Evolutionary conservation across 176 grass and related monocot genomes (phyloP).

Genomic region (Microstegium vimineum): DNA sequence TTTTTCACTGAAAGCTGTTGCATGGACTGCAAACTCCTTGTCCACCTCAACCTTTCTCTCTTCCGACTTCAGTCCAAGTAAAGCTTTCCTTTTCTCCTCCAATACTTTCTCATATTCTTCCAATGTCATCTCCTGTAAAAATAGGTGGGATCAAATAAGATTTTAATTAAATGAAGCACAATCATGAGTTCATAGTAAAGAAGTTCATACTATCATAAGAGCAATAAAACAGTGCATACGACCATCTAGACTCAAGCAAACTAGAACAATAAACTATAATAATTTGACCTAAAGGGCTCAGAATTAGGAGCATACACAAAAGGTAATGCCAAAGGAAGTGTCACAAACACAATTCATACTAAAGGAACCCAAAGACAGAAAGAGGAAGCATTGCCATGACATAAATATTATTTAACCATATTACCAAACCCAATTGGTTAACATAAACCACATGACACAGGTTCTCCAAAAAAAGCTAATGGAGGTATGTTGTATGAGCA

Average conservation of each 20-base stretch:
- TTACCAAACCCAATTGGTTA: neutral
- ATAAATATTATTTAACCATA: neutral
- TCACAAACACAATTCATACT: neutral
- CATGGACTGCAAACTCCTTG: slow-evolving; percentile 73
- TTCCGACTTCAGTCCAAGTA: slow-evolving; percentile 57
- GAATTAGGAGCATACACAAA: neutral
- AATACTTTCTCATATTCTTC: slow-evolving; percentile 85
- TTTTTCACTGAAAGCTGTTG: slow-evolving; percentile 62
- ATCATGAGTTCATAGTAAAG: neutral
- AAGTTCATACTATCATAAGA: neutral
- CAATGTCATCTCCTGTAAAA: slow-evolving; percentile 76
- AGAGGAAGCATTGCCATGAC: neutral
- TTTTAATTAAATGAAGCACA: neutral
- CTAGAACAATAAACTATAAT: neutral
- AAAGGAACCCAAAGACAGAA: neutral
- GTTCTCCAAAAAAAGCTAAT: neutral
- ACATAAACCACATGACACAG: neutral
- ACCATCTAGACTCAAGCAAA: neutral
- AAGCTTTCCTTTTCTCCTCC: slow-evolving; percentile 76
- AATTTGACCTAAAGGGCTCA: neutral
- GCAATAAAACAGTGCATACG: neutral
- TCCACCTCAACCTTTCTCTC: slow-evolving; percentile 80
- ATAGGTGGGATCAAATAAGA: neutral
- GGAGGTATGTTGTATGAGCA: neutral
- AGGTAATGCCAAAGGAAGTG: neutral